These are phyloP conservation scores for Boechera retrofracta DNA, from an alignment of 345 rosid species.

Conservation along the genomic window DNA sequence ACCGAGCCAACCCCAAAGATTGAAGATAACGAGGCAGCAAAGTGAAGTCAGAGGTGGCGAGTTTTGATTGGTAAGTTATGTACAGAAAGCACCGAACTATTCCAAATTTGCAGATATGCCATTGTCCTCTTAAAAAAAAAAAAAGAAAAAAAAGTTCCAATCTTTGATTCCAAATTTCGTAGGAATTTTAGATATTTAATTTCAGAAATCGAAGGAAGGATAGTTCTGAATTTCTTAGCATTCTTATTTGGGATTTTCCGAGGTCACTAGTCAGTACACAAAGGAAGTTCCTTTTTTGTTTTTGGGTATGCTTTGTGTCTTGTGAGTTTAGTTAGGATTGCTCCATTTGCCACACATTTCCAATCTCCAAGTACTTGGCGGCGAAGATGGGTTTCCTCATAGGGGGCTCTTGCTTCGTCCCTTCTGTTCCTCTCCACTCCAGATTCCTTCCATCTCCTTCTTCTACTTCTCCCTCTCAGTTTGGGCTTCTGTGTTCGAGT, in stretches of 20 bases:
- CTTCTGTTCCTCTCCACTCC: conserved; percentile 46
- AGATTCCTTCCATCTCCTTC: conserved; percentile 40
- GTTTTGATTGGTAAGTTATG: conserved; percentile 15
- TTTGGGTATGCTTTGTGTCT: conserved; percentile 6
- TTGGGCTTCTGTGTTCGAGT: conserved; percentile 41
- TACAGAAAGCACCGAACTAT: conserved; percentile 26
- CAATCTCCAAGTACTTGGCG: conserved; percentile 32
- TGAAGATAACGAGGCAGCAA: conserved; percentile 34
- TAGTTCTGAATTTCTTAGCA: conserved; percentile 3
- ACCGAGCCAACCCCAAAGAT: neutral
- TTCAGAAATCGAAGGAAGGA: conserved; percentile 13
- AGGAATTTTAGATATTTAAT: neutral
- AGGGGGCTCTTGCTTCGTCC: conserved; percentile 57
- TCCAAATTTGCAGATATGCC: conserved; percentile 29
- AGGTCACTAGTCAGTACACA: conserved; percentile 2
- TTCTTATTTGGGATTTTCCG: conserved; percentile 5
- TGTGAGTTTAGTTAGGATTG: conserved; percentile 29
- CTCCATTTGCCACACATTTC: conserved; percentile 42
- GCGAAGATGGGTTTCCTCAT: conserved; percentile 52
- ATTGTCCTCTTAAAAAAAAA: neutral
- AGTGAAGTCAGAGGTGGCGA: conserved; percentile 4
- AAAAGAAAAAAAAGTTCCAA: neutral
- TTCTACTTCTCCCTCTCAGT: conserved; percentile 41
- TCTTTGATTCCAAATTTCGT: conserved; percentile 15
- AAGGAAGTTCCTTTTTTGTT: conserved; percentile 21